Evolutionary conservation across 2,329 filamentous ascomycete species (phyloP).

Genomic region (Xylaria sp.): DNA sequence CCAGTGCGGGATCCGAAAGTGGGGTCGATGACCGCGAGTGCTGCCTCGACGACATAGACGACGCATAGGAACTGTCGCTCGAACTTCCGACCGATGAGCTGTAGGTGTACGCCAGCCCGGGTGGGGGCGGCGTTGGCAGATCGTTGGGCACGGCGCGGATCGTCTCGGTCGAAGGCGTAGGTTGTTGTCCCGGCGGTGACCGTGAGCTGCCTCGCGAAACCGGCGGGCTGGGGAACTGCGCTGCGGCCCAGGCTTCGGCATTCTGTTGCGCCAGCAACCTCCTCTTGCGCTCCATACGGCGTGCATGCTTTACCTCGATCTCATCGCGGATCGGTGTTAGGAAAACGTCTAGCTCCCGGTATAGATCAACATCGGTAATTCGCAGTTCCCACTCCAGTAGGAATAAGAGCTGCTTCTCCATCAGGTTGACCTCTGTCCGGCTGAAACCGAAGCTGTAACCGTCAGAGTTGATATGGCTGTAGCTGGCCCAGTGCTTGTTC

Average conservation of each 20-base stretch:
- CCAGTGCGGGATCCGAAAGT: slow-evolving; percentile 45
- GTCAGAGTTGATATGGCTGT: slow-evolving; percentile 75
- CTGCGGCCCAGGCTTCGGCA: slow-evolving; percentile 42
- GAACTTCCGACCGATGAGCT: slow-evolving; percentile 39
- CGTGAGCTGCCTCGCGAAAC: slow-evolving; percentile 46
- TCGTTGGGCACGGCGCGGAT: slow-evolving; percentile 42
- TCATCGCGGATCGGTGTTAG: slow-evolving; percentile 77
- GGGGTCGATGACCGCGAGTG: slow-evolving; percentile 57
- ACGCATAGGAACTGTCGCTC: slow-evolving; percentile 50
- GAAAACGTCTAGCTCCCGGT: slow-evolving; percentile 85
- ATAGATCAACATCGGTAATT: slow-evolving; percentile 83
- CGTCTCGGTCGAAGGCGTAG: slow-evolving; percentile 43
- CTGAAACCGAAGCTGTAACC: slow-evolving; percentile 81
- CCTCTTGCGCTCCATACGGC: slow-evolving; percentile 50
- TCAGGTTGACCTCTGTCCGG: slow-evolving; percentile 94
- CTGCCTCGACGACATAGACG: slow-evolving; percentile 49
- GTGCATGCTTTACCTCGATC: slow-evolving; percentile 53
- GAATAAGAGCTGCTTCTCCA: slow-evolving; percentile 98
- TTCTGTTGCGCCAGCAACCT: slow-evolving; percentile 48
- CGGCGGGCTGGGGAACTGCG: slow-evolving; percentile 50
- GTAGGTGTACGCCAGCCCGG: slow-evolving; percentile 49
- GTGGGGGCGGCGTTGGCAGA: slow-evolving; percentile 50
- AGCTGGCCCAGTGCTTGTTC: slow-evolving; percentile 99
- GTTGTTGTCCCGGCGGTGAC: slow-evolving; percentile 43
- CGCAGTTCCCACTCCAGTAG: slow-evolving; percentile 93